Percentiles rank a stretch among this genome's conserved stretches.
Conservation (phyloP, 2,329 filamentous ascomycete species). For the Neofusicoccum parvum region DNA sequence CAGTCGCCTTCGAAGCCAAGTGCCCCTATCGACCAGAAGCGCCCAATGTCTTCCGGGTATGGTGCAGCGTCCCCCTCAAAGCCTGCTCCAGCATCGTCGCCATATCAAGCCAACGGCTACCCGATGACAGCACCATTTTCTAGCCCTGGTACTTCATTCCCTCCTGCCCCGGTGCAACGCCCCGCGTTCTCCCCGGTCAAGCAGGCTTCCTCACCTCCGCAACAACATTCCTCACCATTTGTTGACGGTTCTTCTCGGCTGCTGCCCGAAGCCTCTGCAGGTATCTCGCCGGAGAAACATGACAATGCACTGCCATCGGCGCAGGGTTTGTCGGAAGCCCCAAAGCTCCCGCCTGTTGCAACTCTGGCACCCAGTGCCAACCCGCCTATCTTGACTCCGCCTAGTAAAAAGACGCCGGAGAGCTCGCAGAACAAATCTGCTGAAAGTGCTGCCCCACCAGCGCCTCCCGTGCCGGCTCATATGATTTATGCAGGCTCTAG, state of each 20-base stretch:
- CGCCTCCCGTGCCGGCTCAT: too few species aligned
- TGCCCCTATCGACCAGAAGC: constrained; percentile 41
- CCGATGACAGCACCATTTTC: constrained; percentile 36
- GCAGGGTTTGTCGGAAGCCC: constrained; percentile 38
- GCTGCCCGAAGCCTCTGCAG: constrained; percentile 40
- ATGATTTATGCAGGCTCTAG: too few species aligned
- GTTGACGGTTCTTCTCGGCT: constrained; percentile 29
- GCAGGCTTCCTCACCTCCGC: constrained; percentile 40
- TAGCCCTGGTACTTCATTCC: constrained; percentile 53
- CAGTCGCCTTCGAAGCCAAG: constrained; percentile 25
- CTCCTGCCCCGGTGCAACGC: constrained; percentile 32
- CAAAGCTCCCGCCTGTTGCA: constrained; percentile 60
- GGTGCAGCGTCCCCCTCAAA: constrained; percentile 35
- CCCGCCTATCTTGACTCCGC: constrained; percentile 62
- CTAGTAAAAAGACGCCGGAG: constrained; percentile 54
- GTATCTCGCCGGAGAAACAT: constrained; percentile 52
- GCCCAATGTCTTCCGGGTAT: constrained; percentile 44
- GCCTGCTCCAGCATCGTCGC: constrained; percentile 37
- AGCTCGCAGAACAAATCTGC: constrained; percentile 9
- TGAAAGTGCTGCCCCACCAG: not conserved
- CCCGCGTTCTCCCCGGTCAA: constrained; percentile 43
- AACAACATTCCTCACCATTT: constrained; percentile 32
- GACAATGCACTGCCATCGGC: constrained; percentile 37
- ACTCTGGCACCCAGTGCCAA: constrained; percentile 61
- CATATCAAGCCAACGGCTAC: constrained; percentile 35